phyloP scores from a whole-genome alignment of 2,329 filamentous ascomycete genomes.

The Fusarium sterilihyphosum region DNA sequence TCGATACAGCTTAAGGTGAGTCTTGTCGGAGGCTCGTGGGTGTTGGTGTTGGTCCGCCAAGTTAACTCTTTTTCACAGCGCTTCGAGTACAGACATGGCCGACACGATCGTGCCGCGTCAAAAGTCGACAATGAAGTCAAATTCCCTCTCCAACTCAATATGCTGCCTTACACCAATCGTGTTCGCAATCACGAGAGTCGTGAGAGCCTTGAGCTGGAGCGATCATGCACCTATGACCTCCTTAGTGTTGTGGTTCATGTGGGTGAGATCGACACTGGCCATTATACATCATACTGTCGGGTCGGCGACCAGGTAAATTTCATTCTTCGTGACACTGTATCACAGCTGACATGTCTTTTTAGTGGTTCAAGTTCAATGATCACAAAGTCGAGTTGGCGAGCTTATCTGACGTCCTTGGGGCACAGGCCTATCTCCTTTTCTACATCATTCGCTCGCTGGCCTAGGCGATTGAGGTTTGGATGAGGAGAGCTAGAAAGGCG shows the following conservation, averaged over 20 bases:
- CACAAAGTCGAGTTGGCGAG: slow-evolving; percentile 87
- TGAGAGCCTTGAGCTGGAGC: slow-evolving; percentile 66
- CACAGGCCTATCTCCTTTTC: slow-evolving; percentile 90
- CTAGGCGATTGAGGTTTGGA: slow-evolving; percentile 39
- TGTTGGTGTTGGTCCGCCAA: not conserved
- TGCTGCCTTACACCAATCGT: slow-evolving; percentile 86
- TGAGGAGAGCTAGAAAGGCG: slow-evolving; percentile 6
- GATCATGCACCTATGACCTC: slow-evolving; percentile 84
- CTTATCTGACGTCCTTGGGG: slow-evolving; percentile 84
- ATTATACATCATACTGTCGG: slow-evolving; percentile 90
- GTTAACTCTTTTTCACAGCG: slow-evolving; percentile 51
- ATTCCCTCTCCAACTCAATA: slow-evolving; percentile 88
- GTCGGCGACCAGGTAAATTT: slow-evolving; percentile 73
- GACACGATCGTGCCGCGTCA: slow-evolving; percentile 74
- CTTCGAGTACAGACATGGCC: slow-evolving; percentile 77
- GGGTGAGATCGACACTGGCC: slow-evolving; percentile 90
- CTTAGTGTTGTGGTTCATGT: slow-evolving; percentile 92
- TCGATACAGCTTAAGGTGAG: slow-evolving; percentile 91
- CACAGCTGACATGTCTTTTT: slow-evolving; percentile 26
- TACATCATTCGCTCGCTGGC: slow-evolving; percentile 76
- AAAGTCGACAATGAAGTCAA: slow-evolving; percentile 90
- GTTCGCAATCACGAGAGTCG: slow-evolving; percentile 61
- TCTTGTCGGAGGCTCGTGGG: not conserved
- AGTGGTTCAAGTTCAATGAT: slow-evolving; percentile 98
- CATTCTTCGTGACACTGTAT: not conserved